Conservation (phyloP, 2,329 filamentous ascomycete genomes). For the Arthroderma sp. region DNA sequence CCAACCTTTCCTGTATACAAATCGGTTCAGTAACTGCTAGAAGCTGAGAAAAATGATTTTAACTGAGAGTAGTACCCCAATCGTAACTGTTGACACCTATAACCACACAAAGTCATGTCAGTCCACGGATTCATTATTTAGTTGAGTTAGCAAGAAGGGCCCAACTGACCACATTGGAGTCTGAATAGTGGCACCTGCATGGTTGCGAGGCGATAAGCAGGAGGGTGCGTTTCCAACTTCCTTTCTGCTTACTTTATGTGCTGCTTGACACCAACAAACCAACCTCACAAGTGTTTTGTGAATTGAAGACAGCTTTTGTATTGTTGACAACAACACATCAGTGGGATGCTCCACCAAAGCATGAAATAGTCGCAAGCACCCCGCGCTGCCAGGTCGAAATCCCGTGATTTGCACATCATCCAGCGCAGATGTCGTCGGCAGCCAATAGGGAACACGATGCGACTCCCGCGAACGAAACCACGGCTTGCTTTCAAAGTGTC, state of each 20-base stretch:
- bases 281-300: too few relatives aligned
- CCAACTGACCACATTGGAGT: slow-evolving; percentile 46
- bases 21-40: slow-evolving; percentile 17
- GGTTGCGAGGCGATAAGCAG: not conserved
- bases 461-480: too few relatives aligned
- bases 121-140: too few relatives aligned
- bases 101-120: not conserved
- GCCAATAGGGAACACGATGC: too few relatives aligned
- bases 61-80: slow-evolving; percentile 52
- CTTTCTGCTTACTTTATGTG: too few relatives aligned
- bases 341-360: too few relatives aligned
- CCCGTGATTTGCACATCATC: too few relatives aligned
- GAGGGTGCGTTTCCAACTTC: not conserved
- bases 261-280: too few relatives aligned
- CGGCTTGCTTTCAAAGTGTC: too few relatives aligned
- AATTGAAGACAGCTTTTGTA: not conserved
- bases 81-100: slow-evolving; percentile 93
- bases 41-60: slow-evolving; percentile 14
- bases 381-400: too few relatives aligned
- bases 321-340: not conserved
- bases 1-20: slow-evolving; percentile 61
- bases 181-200: slow-evolving; percentile 75
- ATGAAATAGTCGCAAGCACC: too few relatives aligned
- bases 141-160: not conserved
- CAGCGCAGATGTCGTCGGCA: too few relatives aligned